phyloP scores from a whole-genome alignment of 306 rosid species.

The Lathyrus sativus region DNA sequence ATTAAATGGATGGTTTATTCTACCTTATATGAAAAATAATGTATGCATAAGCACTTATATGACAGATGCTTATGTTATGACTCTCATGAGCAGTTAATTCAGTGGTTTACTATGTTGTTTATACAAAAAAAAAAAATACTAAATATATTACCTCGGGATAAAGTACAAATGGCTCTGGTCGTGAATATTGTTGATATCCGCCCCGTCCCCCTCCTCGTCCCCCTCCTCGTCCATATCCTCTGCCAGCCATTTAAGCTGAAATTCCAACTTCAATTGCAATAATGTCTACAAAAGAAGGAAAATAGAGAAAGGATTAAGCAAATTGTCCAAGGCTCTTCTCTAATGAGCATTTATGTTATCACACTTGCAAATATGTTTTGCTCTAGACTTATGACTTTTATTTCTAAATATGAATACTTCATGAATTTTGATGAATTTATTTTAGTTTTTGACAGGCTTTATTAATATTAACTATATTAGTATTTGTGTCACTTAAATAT shows the following conservation, averaged over 20 bases:
- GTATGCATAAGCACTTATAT: not conserved
- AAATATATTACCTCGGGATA: slow-evolving; percentile 43
- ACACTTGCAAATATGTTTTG: too few relatives aligned
- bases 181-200: not conserved
- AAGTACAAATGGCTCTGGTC: slow-evolving; percentile 33
- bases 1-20: not conserved
- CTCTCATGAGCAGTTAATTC: too few relatives aligned
- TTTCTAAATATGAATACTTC: too few relatives aligned
- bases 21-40: not conserved
- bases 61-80: not conserved
- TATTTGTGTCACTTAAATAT: too few relatives aligned
- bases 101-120: not conserved
- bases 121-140: not conserved
- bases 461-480: too few relatives aligned
- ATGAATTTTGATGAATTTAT: too few relatives aligned
- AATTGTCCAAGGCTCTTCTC: too few relatives aligned
- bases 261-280: slow-evolving; percentile 6
- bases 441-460: too few relatives aligned
- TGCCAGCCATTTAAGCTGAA: slow-evolving; percentile 36
- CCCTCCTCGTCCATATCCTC: slow-evolving; percentile 38
- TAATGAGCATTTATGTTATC: too few relatives aligned
- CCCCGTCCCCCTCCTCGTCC: slow-evolving; percentile 6
- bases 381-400: too few relatives aligned
- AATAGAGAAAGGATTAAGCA: too few relatives aligned
- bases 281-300: not conserved